phyloP scores from a whole-genome alignment of 106 monocot genomes.

The Dendrobium huoshanense region DNA sequence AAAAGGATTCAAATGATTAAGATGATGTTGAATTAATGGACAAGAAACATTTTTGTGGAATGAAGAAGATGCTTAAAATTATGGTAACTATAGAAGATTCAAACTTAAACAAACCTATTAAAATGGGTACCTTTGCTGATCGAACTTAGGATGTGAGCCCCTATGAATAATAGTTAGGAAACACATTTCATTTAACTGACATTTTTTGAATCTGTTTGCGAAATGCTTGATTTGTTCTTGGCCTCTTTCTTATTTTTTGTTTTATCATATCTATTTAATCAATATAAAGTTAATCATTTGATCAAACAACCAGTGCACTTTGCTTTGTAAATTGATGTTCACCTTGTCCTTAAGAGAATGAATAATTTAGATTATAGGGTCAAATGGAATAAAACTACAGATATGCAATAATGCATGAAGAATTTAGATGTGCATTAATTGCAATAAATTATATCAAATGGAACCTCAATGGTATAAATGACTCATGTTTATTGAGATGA shows the following conservation, averaged over 20 bases:
- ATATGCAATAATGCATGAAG: background rate
- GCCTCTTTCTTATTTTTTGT: background rate
- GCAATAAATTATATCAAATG: background rate
- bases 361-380: background rate
- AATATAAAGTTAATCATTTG: background rate
- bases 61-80: background rate
- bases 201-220: too few relatives aligned
- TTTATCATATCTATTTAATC: background rate
- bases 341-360: background rate
- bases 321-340: background rate
- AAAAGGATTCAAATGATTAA: background rate
- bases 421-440: background rate
- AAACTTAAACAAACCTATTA: too few relatives aligned
- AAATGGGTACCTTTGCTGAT: too few relatives aligned
- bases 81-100: background rate
- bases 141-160: too few relatives aligned
- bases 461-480: background rate
- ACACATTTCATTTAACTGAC: too few relatives aligned
- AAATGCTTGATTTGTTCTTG: too few relatives aligned
- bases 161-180: too few relatives aligned
- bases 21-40: background rate
- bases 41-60: background rate
- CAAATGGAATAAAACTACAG: background rate
- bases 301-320: background rate
- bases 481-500: background rate